A percentile compares a stretch with the other conserved stretches of the same genome.
phyloP scores from a whole-genome alignment of 2,329 filamentous ascomycete species.

The Cordyceps fumosorosea region DNA sequence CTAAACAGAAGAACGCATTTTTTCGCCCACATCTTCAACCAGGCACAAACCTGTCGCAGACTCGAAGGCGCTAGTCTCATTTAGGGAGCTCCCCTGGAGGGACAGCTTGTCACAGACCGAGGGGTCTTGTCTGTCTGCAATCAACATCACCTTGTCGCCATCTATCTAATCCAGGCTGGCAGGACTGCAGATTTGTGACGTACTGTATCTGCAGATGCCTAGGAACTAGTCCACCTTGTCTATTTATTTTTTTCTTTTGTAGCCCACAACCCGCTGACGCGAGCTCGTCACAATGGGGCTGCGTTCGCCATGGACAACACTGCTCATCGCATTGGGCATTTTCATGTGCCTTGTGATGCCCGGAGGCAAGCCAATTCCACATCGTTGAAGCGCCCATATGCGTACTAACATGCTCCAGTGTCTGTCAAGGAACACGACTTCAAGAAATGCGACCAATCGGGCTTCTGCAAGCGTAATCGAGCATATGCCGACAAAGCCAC shows the following conservation, averaged over 20 bases:
- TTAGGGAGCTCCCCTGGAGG: slow-evolving; percentile 6
- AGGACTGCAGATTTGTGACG: not conserved
- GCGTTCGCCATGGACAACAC: slow-evolving; percentile 48
- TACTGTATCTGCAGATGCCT: slow-evolving; percentile 8
- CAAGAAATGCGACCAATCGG: slow-evolving; percentile 92
- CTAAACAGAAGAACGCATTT: too few species aligned
- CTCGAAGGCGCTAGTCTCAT: slow-evolving; percentile 1
- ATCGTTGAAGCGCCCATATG: not conserved
- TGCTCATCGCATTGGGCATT: slow-evolving; percentile 52
- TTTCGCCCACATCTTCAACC: too few species aligned
- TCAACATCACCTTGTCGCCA: slow-evolving; percentile 3
- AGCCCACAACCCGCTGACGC: not conserved
- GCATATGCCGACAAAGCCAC: slow-evolving; percentile 75
- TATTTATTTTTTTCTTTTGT: not conserved
- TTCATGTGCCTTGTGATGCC: slow-evolving; percentile 56
- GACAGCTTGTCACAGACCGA: slow-evolving; percentile 12
- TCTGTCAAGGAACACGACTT: slow-evolving; percentile 94
- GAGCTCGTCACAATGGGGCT: slow-evolving; percentile 9
- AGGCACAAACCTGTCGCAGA: too few species aligned
- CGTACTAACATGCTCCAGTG: slow-evolving; percentile 41
- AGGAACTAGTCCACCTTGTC: not conserved
- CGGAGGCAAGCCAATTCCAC: slow-evolving; percentile 42
- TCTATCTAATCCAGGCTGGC: slow-evolving; percentile 1
- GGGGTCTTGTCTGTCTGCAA: not conserved
- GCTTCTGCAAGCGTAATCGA: slow-evolving; percentile 95